Conservation (phyloP, 768 basidiomycete genomes). For the Tricholoma terreum region DNA sequence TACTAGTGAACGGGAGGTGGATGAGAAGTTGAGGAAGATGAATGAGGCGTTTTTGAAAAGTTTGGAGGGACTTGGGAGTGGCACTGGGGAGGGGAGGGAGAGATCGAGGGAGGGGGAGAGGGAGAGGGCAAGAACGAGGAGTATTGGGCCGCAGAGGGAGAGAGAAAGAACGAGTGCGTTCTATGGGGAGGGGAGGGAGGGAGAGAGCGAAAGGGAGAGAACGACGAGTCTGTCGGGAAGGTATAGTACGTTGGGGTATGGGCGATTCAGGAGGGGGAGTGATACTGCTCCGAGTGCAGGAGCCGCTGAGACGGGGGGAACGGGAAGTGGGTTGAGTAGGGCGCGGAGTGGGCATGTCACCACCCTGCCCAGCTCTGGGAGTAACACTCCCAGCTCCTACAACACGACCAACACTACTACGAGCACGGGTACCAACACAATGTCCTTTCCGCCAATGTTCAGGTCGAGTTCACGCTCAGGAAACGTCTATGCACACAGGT, state of each 20-base stretch:
- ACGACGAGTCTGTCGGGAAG: neutral
- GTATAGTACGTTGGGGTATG: neutral
- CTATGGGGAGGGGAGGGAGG: slow-evolving; percentile 5
- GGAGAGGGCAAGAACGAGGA: neutral
- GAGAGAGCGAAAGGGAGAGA: slow-evolving; percentile 7
- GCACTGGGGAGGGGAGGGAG: slow-evolving; percentile 8
- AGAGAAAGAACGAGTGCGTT: slow-evolving; percentile 13
- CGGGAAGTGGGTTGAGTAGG: neutral
- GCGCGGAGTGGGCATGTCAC: neutral
- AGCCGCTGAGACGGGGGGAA: neutral
- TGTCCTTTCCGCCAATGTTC: neutral
- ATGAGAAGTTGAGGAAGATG: slow-evolving; percentile 62
- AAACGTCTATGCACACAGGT: neutral
- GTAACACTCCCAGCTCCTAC: neutral
- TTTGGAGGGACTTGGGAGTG: slow-evolving; percentile 53
- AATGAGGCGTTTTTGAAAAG: slow-evolving; percentile 65
- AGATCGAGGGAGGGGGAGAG: slow-evolving; percentile 11
- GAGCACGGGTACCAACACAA: neutral
- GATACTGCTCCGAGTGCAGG: neutral
- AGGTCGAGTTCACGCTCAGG: neutral
- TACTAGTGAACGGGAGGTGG: slow-evolving; percentile 64
- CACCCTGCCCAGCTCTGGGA: neutral
- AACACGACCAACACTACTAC: neutral
- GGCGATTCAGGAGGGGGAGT: neutral
- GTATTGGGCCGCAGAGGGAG: slow-evolving; percentile 4